A percentile compares a stretch with the other conserved stretches of the same genome.
phyloP scores from a whole-genome alignment of 2,329 filamentous ascomycete species.

The Diaporthe velutina region DNA sequence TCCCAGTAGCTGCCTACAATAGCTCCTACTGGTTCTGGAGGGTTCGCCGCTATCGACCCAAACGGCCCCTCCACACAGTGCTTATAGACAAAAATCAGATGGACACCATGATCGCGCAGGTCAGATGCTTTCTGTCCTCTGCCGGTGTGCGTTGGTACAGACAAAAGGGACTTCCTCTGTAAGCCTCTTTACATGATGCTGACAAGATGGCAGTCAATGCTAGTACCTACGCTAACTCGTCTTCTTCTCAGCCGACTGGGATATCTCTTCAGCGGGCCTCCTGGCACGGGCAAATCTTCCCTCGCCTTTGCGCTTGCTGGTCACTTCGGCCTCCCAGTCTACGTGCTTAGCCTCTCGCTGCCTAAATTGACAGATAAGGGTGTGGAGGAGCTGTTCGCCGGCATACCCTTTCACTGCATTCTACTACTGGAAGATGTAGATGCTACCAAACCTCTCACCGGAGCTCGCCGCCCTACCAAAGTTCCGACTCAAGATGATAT shows the following conservation, averaged over 20 bases:
- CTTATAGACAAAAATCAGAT: slow-evolving; percentile 22
- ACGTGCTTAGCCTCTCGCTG: slow-evolving; percentile 23
- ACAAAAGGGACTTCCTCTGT: slow-evolving; percentile 29
- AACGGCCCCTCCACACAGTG: slow-evolving; percentile 22
- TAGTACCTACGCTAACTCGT: not conserved
- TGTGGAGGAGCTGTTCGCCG: slow-evolving; percentile 13
- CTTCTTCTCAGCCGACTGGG: slow-evolving; percentile 4
- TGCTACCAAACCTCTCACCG: slow-evolving; percentile 19
- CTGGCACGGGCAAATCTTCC: slow-evolving; percentile 33
- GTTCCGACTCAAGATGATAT: not conserved
- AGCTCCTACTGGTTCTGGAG: not conserved
- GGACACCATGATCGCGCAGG: slow-evolving; percentile 6
- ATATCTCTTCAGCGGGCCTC: slow-evolving; percentile 36
- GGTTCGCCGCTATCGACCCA: not conserved
- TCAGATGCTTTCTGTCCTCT: slow-evolving; percentile 27
- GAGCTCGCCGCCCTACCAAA: not conserved
- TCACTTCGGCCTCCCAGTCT: slow-evolving; percentile 23
- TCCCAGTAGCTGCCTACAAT: not conserved
- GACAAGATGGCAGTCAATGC: not conserved
- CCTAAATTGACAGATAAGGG: slow-evolving; percentile 11
- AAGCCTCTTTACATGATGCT: not conserved
- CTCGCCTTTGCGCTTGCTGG: slow-evolving; percentile 35
- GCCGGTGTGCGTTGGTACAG: slow-evolving; percentile 31
- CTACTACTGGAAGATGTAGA: slow-evolving; percentile 34
- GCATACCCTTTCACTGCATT: slow-evolving; percentile 24